Percentiles rank a stretch among this genome's conserved stretches.
Evolutionary conservation across 139 green algal species (phyloP).

Genomic region (Closterium sp.): DNA sequence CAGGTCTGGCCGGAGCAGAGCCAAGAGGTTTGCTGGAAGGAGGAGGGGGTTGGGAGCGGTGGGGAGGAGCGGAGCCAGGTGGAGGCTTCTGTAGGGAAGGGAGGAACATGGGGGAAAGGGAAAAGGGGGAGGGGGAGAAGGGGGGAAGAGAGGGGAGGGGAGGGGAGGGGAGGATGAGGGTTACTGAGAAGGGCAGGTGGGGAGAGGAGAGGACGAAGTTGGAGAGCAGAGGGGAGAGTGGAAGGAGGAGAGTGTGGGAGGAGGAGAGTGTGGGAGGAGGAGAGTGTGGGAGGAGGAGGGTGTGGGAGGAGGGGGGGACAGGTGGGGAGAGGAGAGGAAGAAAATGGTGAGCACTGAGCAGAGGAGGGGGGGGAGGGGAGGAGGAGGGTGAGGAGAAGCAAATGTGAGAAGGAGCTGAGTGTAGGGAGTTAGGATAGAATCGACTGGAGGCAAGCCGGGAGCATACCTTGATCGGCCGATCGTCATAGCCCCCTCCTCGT

Average conservation of each 20-base stretch:
- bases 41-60: neutral
- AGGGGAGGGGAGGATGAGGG: too few species aligned
- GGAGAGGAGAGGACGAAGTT: neutral
- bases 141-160: too few species aligned
- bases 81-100: neutral
- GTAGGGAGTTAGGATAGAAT: too few species aligned
- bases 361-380: too few species aligned
- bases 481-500: neutral
- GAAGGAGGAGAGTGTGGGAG: neutral
- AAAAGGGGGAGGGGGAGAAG: neutral
- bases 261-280: neutral
- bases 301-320: too few species aligned
- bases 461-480: neutral
- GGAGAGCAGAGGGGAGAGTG: neutral
- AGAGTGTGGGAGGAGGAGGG: neutral
- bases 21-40: neutral
- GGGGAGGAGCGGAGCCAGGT: neutral
- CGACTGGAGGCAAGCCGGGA: neutral
- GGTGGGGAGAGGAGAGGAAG: too few species aligned
- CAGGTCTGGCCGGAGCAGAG: neutral
- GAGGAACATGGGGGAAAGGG: neutral
- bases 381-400: too few species aligned
- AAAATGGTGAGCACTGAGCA: too few species aligned
- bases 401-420: too few species aligned
- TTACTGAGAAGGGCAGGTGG: neutral